Evolutionary conservation across 2,329 filamentous ascomycete genomes (phyloP), one percentile per base, ranked within the genome.

Genomic region (Sclerotinia spermophila): DNA sequence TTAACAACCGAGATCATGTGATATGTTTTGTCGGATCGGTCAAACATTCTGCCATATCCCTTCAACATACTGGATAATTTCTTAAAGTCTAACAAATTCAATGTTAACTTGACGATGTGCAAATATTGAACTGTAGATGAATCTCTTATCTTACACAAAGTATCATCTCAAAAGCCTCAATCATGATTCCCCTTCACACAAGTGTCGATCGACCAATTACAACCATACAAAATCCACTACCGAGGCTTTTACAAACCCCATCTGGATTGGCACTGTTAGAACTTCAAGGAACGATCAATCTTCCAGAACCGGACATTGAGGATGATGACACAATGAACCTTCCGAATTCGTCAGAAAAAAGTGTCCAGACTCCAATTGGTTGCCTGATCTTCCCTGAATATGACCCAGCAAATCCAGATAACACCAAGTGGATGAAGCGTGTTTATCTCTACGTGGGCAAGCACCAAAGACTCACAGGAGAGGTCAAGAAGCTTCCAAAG

Each of bases 231-330:
- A 69, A 79, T 76, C 89, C 92, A 5, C 87, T 98, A 6, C 96
- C 96, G 1, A 81, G 86, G n/a, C 85, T 97, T 73, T 87, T 98
- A 24, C 92, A 94, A 76, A 97, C 95, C 0, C 96, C 96, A 0
- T 90, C 92, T 0, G 96, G 96, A 66, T 87, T 97, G 55, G 95
- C 95, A 27, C 85, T 99, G 60, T 84, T 99, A 71, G 96, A 98
- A 82, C 87, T 99, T 21, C 96, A 99, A 83, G 96, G 94, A 72
- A 93, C 89, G 21, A 90, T 99, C 82, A 95, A 96, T 80, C 84
- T 94, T 1, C 90, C 93, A 11, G 73, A 82, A 2, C 75, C 79
- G n/a, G 77, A 81, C 35, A 73, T 76, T 15, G 75, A 82, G 67
- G 74, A 79, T 38, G 71, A 73, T 40, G 66, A 30, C 40, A 72